Evolutionary conservation across 805 yeast species (phyloP), one percentile per base, ranked within the genome.

Genomic region (Scheffersomyces amazonensis): DNA sequence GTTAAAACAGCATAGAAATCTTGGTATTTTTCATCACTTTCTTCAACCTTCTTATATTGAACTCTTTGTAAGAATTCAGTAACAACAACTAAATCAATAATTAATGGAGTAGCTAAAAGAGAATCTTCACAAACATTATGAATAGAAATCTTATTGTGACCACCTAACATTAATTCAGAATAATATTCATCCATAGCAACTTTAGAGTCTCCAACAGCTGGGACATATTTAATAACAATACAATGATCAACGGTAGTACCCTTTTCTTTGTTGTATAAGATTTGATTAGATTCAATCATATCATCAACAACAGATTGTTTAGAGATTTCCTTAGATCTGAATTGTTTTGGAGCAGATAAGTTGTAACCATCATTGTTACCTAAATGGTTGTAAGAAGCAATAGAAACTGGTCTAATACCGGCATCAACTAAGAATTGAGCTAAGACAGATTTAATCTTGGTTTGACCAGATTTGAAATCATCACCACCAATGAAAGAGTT

Each of bases 141-240:
- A 58, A 91, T 84, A 34, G 95, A 81, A 50, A 90, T 85, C 60
- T 93, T 84, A 72, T 90, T 91, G 70, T 90, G 96, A 32, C 98
- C 98, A 44, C 98, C 98, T 53, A 90, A 76, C 97, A 90, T 91
- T 59, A 90, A 80, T 67, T 90, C 97, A 40, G 95, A 84, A 71
- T 91, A 88, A 71, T 90, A 90, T 70, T 91, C 97, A 65, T 90
- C 98, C 97, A 90, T 91, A 37, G 98, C 98, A 47, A 90, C 96
- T 73, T 90, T 90, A 48, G 93, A 82, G 66, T 90, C 98, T 27
- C 96, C 96, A 34, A 90, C 97, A 7, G 97, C 96, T 40, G 87
- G 85, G 60, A 91, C 69, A 64, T 90, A 89, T 70, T 90, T 90
- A 73, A 90, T 90, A 44, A 90, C 97, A 62, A 90, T 90, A 68